A percentile compares a stretch with the other conserved stretches of the same genome.
phyloP scores from a whole-genome alignment of 78 protist genomes.

The Diacronema lutheri region DNA sequence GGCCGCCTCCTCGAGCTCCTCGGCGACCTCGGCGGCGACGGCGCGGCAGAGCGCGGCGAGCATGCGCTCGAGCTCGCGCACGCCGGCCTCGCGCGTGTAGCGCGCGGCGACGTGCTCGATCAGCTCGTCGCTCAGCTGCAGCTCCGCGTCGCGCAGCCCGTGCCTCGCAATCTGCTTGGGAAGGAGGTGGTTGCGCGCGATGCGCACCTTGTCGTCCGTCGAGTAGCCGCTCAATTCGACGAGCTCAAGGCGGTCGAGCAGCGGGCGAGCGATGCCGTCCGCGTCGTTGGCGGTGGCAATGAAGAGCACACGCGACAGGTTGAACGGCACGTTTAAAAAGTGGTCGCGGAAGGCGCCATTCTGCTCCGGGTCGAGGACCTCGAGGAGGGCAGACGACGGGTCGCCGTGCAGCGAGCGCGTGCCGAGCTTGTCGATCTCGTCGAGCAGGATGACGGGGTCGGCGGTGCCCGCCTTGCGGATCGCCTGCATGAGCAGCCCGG shows the following conservation, averaged over 20 bases:
- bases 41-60: slow-evolving; percentile 24
- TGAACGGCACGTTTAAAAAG: slow-evolving; percentile 74
- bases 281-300: slow-evolving; percentile 83
- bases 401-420: slow-evolving; percentile 62
- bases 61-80: slow-evolving; percentile 28
- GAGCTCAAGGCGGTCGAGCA: slow-evolving; percentile 87
- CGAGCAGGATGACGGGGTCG: slow-evolving; percentile 90
- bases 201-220: slow-evolving; percentile 76
- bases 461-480: slow-evolving; percentile 35
- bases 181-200: slow-evolving; percentile 75
- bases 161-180: slow-evolving; percentile 32
- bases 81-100: slow-evolving; percentile 50
- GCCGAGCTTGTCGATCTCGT: slow-evolving; percentile 80
- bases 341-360: slow-evolving; percentile 82
- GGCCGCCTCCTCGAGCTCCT: not conserved
- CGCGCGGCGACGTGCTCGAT: too few species aligned
- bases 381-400: slow-evolving; percentile 88
- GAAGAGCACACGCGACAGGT: slow-evolving; percentile 66
- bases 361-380: slow-evolving; percentile 91
- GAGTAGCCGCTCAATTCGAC: slow-evolving; percentile 27
- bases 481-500: slow-evolving; percentile 91
- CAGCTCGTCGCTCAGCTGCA: not conserved
- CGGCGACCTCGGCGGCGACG: not conserved
- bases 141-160: not conserved
- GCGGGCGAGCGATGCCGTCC: slow-evolving; percentile 78